phyloP scores from a whole-genome alignment of 352 stramenopile species.

The Phytophthora foliorum region DNA sequence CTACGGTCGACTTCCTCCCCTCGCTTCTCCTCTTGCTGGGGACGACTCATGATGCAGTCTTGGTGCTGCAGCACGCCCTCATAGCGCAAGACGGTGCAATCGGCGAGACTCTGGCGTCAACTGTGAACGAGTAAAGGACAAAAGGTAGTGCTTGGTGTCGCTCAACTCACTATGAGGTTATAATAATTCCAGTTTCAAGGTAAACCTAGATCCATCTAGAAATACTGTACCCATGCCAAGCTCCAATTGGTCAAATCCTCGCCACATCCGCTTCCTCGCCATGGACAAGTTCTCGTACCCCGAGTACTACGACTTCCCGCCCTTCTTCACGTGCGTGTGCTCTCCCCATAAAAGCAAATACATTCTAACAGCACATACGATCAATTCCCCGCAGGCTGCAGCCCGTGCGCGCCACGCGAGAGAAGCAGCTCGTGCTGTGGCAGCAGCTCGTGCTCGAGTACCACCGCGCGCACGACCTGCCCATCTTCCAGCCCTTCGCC shows the following conservation, averaged over 20 bases:
- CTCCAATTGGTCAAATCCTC: too few relatives aligned
- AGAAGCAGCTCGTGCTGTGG: slow-evolving; percentile 91
- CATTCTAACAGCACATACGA: too few relatives aligned
- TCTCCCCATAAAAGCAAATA: too few relatives aligned
- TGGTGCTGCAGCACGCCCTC: slow-evolving; percentile 17
- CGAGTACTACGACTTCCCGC: slow-evolving; percentile 90
- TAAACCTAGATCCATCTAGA: not conserved
- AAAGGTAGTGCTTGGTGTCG: too few relatives aligned
- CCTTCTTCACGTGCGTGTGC: slow-evolving; percentile 88
- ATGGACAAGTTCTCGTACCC: slow-evolving; percentile 88
- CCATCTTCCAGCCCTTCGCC: slow-evolving; percentile 72
- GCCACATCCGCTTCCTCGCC: not conserved
- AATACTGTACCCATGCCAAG: not conserved
- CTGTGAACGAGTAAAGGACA: too few relatives aligned
- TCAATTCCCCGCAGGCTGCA: slow-evolving; percentile 53
- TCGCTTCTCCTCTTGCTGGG: slow-evolving; percentile 18
- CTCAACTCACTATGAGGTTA: too few relatives aligned
- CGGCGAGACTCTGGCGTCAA: not conserved
- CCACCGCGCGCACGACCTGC: slow-evolving; percentile 77
- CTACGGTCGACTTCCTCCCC: slow-evolving; percentile 20
- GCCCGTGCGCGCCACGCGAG: slow-evolving; percentile 81
- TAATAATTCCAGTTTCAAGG: too few relatives aligned
- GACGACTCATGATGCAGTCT: slow-evolving; percentile 11
- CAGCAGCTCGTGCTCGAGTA: slow-evolving; percentile 89
- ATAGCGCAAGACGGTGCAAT: slow-evolving; percentile 16